phyloP scores from a whole-genome alignment of 2,329 filamentous ascomycete species.

The Aspergillus felis region DNA sequence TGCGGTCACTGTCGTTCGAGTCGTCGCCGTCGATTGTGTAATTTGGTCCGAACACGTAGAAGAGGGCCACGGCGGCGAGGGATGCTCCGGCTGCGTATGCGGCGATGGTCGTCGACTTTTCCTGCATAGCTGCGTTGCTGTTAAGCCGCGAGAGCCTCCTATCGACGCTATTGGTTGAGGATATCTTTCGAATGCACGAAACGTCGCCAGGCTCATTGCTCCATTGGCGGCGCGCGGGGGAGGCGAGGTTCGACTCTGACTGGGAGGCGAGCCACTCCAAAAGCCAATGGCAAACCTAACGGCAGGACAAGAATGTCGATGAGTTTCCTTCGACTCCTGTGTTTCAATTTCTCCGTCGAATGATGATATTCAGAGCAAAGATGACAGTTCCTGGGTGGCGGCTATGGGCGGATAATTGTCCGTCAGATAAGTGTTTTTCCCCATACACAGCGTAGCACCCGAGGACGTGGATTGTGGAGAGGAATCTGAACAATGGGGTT shows the following conservation, averaged over 20 bases:
- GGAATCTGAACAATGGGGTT: not conserved
- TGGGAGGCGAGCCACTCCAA: not conserved
- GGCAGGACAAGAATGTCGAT: not conserved
- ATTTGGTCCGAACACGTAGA: conserved; percentile 97
- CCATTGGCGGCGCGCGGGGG: not conserved
- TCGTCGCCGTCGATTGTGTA: conserved; percentile 87
- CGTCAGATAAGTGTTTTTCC: not conserved
- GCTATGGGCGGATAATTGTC: not conserved
- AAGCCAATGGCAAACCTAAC: not conserved
- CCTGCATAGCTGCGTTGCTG: conserved; percentile 58
- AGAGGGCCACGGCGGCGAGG: conserved; percentile 86
- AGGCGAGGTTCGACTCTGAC: not conserved
- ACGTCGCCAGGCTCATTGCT: not conserved
- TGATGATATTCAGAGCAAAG: not conserved
- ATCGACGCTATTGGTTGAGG: not conserved
- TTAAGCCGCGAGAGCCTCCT: not conserved
- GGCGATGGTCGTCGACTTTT: conserved; percentile 76
- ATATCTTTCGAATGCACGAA: not conserved
- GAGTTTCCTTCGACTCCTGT: not conserved
- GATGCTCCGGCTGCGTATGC: conserved; percentile 95
- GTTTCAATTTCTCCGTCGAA: not conserved
- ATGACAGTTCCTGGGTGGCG: not conserved
- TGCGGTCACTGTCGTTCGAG: conserved; percentile 57
- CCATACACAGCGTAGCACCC: not conserved
- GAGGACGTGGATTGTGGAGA: not conserved